Evolutionary conservation across 306 rosid species (phyloP).

Genomic region (Senna siamea): DNA sequence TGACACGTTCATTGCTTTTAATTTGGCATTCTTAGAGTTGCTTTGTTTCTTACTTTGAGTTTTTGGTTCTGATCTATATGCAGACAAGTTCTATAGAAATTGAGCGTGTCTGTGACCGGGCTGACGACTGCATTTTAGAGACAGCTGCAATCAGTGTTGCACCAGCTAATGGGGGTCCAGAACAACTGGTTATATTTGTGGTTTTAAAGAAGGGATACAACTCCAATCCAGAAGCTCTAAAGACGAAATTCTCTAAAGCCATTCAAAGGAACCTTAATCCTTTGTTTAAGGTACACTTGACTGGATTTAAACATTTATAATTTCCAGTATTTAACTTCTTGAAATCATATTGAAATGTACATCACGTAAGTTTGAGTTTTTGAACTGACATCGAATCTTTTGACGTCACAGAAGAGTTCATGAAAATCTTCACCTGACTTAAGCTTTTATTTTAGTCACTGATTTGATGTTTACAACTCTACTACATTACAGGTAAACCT

Average conservation of each 20-base stretch:
- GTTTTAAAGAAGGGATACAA: conserved; percentile 60
- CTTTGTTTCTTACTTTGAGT: conserved; percentile 28
- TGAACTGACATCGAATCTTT: not conserved
- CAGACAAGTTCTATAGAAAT: conserved; percentile 82
- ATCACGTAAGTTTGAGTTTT: conserved; percentile 19
- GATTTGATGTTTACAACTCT: not conserved
- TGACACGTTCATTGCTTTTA: conserved; percentile 10
- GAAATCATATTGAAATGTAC: conserved; percentile 1
- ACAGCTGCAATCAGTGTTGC: conserved; percentile 73
- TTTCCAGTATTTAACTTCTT: conserved; percentile 8
- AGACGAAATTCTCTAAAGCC: conserved; percentile 61
- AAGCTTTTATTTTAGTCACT: conserved; percentile 9
- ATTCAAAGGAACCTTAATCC: conserved; percentile 83
- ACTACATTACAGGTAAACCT: conserved; percentile 56
- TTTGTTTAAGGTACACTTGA: conserved; percentile 64
- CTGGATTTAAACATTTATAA: conserved; percentile 26
- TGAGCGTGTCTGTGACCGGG: conserved; percentile 70
- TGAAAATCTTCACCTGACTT: conserved; percentile 6
- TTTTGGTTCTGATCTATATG: conserved; percentile 28
- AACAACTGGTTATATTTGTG: conserved; percentile 65
- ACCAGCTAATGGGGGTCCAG: conserved; percentile 70
- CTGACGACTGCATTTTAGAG: conserved; percentile 71
- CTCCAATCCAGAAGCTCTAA: conserved; percentile 55
- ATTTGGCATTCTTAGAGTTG: conserved; percentile 19
- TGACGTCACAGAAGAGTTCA: not conserved